phyloP scores from a whole-genome alignment of 352 stramenopile genomes.

The Phytophthora tubulina region DNA sequence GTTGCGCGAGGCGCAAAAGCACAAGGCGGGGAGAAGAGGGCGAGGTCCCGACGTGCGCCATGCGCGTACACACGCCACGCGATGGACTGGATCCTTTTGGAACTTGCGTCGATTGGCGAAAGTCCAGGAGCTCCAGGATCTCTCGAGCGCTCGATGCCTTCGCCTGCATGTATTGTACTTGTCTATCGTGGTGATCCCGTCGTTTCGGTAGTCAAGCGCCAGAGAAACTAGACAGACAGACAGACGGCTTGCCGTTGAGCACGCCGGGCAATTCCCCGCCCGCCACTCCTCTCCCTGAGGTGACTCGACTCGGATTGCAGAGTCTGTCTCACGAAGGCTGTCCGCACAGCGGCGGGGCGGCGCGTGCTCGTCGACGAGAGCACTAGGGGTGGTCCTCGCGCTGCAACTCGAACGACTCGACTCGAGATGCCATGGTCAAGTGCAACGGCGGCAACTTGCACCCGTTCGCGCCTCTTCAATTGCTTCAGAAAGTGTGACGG shows the following conservation, averaged over 20 bases:
- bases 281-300: slow-evolving; percentile 9
- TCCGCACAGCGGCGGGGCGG: slow-evolving; percentile 32
- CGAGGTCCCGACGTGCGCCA: slow-evolving; percentile 20
- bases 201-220: slow-evolving; percentile 7
- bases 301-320: slow-evolving; percentile 24
- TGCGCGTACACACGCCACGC: slow-evolving; percentile 5
- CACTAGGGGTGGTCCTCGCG: background rate
- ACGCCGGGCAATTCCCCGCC: background rate
- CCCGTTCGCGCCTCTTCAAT: slow-evolving; percentile 16
- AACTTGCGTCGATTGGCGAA: slow-evolving; percentile 31
- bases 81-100: slow-evolving; percentile 25
- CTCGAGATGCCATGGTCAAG: slow-evolving; percentile 6
- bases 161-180: too few species aligned
- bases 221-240: background rate
- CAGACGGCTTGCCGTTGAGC: slow-evolving; percentile 1
- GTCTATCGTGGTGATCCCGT: background rate
- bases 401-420: background rate
- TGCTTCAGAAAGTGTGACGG: slow-evolving; percentile 40
- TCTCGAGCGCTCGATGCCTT: background rate
- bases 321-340: slow-evolving; percentile 31
- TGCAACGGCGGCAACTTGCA: slow-evolving; percentile 20
- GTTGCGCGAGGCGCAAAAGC: slow-evolving; percentile 38
- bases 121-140: slow-evolving; percentile 1
- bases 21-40: slow-evolving; percentile 29
- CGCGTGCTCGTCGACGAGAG: background rate